phyloP scores from a whole-genome alignment of 108 stramenopile genomes.

The Nitzschia palea region DNA sequence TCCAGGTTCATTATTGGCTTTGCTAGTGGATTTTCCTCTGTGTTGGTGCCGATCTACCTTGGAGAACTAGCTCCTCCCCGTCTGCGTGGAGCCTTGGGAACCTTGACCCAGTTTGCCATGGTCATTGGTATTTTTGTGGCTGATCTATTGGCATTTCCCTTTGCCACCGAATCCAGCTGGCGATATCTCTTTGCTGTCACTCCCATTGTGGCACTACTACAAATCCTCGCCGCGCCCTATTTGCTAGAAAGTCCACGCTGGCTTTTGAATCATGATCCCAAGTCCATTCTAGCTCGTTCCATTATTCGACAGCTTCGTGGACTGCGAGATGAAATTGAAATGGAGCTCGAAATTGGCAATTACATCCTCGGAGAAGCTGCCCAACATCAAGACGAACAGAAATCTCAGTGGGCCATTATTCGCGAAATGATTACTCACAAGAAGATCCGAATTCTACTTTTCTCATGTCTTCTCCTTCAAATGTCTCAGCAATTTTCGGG shows the following conservation, averaged over 20 bases:
- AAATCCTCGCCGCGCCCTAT: slow-evolving; percentile 75
- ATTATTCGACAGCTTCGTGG: slow-evolving; percentile 91
- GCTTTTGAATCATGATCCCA: slow-evolving; percentile 70
- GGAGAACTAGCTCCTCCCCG: slow-evolving; percentile 94
- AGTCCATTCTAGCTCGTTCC: slow-evolving; percentile 75
- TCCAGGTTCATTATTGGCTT: slow-evolving; percentile 89
- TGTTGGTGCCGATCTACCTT: slow-evolving; percentile 93
- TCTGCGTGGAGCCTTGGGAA: slow-evolving; percentile 93
- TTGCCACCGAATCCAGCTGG: slow-evolving; percentile 72
- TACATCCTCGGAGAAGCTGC: slow-evolving; percentile 65
- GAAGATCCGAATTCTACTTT: slow-evolving; percentile 65
- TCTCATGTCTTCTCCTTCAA: slow-evolving; percentile 78
- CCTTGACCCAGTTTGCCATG: slow-evolving; percentile 92
- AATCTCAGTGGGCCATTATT: slow-evolving; percentile 26
- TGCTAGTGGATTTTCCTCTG: slow-evolving; percentile 84
- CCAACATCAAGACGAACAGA: slow-evolving; percentile 42
- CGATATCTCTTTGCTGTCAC: slow-evolving; percentile 84
- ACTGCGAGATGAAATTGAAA: slow-evolving; percentile 82
- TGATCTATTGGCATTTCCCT: slow-evolving; percentile 79
- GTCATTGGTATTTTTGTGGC: slow-evolving; percentile 89
- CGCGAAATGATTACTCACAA: slow-evolving; percentile 71
- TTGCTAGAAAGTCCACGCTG: slow-evolving; percentile 93
- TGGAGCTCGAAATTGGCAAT: slow-evolving; percentile 90
- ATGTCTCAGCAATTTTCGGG: slow-evolving; percentile 93
- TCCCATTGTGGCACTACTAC: slow-evolving; percentile 61